Evolutionary conservation across 805 yeast species (phyloP).

Genomic region (Dipodascus geniculatus): DNA sequence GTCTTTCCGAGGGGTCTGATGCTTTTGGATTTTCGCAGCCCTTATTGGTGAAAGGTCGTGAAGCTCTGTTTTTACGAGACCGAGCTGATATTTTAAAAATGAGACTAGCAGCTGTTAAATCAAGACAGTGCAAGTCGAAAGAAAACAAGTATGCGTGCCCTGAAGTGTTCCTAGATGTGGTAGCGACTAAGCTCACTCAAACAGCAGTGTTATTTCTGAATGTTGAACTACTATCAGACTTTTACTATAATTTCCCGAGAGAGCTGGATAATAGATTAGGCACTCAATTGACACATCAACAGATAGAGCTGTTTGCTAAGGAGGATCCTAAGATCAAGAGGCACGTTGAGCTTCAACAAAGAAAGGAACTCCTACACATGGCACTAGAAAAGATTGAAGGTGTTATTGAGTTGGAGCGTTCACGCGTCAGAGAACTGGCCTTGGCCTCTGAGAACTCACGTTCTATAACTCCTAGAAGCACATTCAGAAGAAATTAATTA

Average conservation of each 20-base stretch:
- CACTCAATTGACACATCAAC: slow-evolving; percentile 52
- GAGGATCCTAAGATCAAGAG: slow-evolving; percentile 86
- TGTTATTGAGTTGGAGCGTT: slow-evolving; percentile 54
- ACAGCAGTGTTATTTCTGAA: slow-evolving; percentile 89
- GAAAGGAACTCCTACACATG: slow-evolving; percentile 76
- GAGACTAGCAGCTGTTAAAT: slow-evolving; percentile 65
- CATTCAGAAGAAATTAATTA: background rate
- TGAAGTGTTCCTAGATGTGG: slow-evolving; percentile 84
- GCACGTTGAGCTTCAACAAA: slow-evolving; percentile 87
- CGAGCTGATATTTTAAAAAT: slow-evolving; percentile 58
- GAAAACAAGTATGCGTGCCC: slow-evolving; percentile 88
- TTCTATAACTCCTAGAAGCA: background rate
- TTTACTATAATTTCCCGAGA: slow-evolving; percentile 91
- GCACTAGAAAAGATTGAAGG: slow-evolving; percentile 80
- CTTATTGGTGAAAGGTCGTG: slow-evolving; percentile 65
- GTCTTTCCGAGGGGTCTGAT: slow-evolving; percentile 39
- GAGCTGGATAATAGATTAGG: slow-evolving; percentile 74
- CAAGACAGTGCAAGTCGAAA: slow-evolving; percentile 63
- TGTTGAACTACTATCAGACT: slow-evolving; percentile 88
- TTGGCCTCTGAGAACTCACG: background rate
- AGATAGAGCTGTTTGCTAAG: slow-evolving; percentile 80
- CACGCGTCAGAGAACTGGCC: slow-evolving; percentile 2
- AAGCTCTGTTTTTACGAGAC: slow-evolving; percentile 69
- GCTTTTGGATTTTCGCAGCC: slow-evolving; percentile 76
- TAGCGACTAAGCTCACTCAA: slow-evolving; percentile 80